Conservation (phyloP, 371 early-diverging fungal species). For the Mortierella sp. region DNA sequence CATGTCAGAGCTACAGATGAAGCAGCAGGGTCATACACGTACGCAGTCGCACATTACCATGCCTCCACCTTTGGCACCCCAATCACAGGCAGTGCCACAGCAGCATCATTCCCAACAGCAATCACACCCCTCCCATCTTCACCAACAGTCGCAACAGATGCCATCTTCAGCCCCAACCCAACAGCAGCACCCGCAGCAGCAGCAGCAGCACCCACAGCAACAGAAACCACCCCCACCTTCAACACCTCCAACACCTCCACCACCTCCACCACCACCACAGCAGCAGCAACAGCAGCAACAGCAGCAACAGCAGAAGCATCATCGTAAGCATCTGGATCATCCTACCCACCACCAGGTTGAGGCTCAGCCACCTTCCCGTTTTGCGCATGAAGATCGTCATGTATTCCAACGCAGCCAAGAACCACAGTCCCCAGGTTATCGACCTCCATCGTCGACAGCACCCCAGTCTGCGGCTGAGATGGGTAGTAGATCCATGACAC, state of each 20-base stretch:
- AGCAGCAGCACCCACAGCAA: constrained; percentile 17
- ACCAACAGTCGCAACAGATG: constrained; percentile 5
- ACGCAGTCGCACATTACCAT: constrained; percentile 4
- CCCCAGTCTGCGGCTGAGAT: constrained; percentile 8
- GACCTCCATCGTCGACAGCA: constrained; percentile 9
- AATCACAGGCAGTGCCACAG: neutral
- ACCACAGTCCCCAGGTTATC: constrained; percentile 11
- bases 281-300: constrained; percentile 8
- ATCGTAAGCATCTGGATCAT: constrained; percentile 20
- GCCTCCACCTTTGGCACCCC: constrained; percentile 5
- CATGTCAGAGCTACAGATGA: constrained; percentile 43
- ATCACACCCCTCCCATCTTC: constrained; percentile 9
- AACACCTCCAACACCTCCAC: constrained; percentile 10
- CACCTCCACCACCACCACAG: constrained; percentile 1
- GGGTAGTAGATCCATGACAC: constrained; percentile 16
- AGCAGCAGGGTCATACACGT: constrained; percentile 25
- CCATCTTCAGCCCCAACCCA: too few species aligned
- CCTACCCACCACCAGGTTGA: constrained; percentile 4
- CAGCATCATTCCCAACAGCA: constrained; percentile 19
- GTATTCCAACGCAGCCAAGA: constrained; percentile 23
- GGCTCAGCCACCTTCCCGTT: constrained; percentile 17
- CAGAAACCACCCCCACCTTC: too few species aligned
- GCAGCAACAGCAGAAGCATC: constrained; percentile 16
- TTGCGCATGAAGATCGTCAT: constrained; percentile 12
- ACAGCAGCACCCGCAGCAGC: constrained; percentile 13